Evolutionary conservation across 106 monocot genomes (phyloP).

Genomic region (Apostasia ramifera): DNA sequence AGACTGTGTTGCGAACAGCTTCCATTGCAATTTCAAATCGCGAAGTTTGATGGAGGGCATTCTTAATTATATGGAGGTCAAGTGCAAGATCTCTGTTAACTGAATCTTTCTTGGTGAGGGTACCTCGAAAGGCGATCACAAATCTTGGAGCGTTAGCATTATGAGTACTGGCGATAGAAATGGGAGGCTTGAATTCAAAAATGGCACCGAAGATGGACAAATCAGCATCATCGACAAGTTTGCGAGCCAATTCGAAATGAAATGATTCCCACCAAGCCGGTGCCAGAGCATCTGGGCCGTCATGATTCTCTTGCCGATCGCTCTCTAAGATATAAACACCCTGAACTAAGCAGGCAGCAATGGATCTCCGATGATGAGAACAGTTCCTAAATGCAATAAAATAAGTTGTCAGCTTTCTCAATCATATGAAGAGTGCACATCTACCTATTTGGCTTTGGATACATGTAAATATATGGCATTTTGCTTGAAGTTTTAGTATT

Average conservation of each 20-base stretch:
- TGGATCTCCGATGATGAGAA: constrained; percentile 50
- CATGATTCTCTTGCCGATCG: constrained; percentile 59
- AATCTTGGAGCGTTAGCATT: constrained; percentile 40
- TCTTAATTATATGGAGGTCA: constrained; percentile 61
- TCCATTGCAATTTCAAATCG: constrained; percentile 65
- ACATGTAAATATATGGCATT: neutral
- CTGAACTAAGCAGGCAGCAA: constrained; percentile 87
- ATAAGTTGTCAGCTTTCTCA: neutral
- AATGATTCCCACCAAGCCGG: constrained; percentile 91
- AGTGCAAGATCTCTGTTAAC: constrained; percentile 49
- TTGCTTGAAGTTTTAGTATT: too few relatives aligned
- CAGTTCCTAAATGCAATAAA: constrained; percentile 32
- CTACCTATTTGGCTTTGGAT: neutral
- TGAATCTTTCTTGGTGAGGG: constrained; percentile 57
- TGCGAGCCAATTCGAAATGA: constrained; percentile 53
- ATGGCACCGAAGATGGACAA: constrained; percentile 84
- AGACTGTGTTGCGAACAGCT: constrained; percentile 57
- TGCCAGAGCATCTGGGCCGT: constrained; percentile 42
- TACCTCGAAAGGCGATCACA: constrained; percentile 85
- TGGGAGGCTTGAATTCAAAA: constrained; percentile 37
- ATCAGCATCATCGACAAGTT: constrained; percentile 80
- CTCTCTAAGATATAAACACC: constrained; percentile 70
- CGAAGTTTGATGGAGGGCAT: constrained; percentile 61
- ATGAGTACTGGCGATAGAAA: constrained; percentile 17
- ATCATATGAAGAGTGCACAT: neutral